Evolutionary conservation across 1,284 basidiomycete genomes (phyloP), one percentile per base, ranked within the genome.

Genomic region (Papiliotrema terrestris): DNA sequence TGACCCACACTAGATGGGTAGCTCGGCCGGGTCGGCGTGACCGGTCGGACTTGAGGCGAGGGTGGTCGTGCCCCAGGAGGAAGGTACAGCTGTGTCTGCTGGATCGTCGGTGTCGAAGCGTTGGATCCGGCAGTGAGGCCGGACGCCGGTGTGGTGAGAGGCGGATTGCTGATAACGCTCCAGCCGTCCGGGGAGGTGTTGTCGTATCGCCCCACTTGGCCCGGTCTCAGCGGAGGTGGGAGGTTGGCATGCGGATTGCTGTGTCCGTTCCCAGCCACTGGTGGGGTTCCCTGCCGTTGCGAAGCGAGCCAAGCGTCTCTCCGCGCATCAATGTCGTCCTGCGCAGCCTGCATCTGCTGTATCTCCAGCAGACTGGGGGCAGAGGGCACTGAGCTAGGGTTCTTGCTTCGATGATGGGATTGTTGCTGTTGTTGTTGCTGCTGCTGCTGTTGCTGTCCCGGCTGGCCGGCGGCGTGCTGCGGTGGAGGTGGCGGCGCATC

Each of bases 31-130:
- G 54, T 54, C 6, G 60, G 60, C 2, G 60, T 62, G 22, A 37
- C 44, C 8, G 63, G 56, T 46, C 57, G 45, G 15, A 59, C 42
- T 20, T 59, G 41, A 15, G 69, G 68, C 15, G 66, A 67, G 20
- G 68, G 66, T 20, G 69, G 66, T 25, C 66, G 52, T 26, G 69
- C 69, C 8, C 69, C 69, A 1, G 69, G 69, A 9, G 69, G 69
- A 2, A 72, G 60, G 42, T 64, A 69, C n/a, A 65, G 54, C 8
- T 37, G 36, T 9, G 42, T 17, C 35, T 53, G 49, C 36, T 48
- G 36, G 19, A 43, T 25, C n/a, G 51, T 50, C 22, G 59, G 59
- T 20, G 62, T 52, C 32, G 57, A 57, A 37, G 41, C 39, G 45
- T 53, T 57, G 15, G 60, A 61, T 38, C 45, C 57, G 37, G 52